Base-by-base conservation (phyloP, 2,329 filamentous ascomycete species). In the Nigrospora osmanthi region DNA sequence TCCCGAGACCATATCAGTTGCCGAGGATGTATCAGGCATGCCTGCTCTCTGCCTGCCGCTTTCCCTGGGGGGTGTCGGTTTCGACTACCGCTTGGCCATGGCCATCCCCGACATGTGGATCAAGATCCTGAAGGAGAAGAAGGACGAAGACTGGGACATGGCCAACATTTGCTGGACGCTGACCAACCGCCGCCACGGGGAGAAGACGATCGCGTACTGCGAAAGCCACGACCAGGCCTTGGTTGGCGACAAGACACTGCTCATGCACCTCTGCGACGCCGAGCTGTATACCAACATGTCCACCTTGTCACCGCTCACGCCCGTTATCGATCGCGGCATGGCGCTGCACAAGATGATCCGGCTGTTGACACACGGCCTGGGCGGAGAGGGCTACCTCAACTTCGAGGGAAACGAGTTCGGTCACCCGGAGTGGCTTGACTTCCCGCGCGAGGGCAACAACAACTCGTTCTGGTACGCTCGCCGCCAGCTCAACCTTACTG, bases 261-360 rank as follows among this genome's bases (percentile, higher is more conserved):
- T 98, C 76, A 95, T 98, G 85, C 95, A 95, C 78, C 84, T 98
- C 40, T 96, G 90, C 64, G 93, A 98, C 63, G 90, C 91, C 15
- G 83, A 98, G 63, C 80, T 98, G 75, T 98, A 98, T 71, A 96
- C 91, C 23, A 84, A 98, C 72, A 98, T 98, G 93, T 97, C 93
- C 1, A 76, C 71, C 0, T 68, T 97, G 19, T 83, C 85, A 0
- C 82, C 86, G n/a, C 71, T 95, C 53, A 98, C 93, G 0, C 81
- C 89, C 0, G 75, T 88, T 51, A 95, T 98, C 61, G 85, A 94
- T 57, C 83, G 93, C 41, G 93, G 93, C 44, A 85, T 98, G 72
- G 80, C 87, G 4, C 72, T 98, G 34, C 93, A 98, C 76, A 98
- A 98, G 73, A 85, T 98, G 85, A 96, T 98, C 58, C 86, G 93